Base-by-base conservation (phyloP, 2,329 filamentous ascomycete genomes). In the Onygenales sp. region DNA sequence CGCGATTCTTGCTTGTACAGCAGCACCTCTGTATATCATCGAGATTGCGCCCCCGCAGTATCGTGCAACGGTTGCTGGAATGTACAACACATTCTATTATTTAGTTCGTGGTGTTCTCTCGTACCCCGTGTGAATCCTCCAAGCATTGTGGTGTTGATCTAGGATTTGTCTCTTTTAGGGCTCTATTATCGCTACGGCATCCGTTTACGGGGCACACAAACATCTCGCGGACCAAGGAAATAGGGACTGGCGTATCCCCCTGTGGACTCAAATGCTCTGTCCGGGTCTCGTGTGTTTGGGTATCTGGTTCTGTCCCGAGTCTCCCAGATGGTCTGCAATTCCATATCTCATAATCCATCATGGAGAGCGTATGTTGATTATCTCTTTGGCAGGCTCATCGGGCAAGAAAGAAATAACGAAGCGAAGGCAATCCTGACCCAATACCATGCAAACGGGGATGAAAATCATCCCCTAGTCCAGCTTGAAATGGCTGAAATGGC, bases 401-500 rank as follows among this genome's bases (percentile, higher is more conserved):
- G 57, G 7, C 53, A 61, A 21, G 60, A 58, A n/a, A 55, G 57
- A 27, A 42, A 43, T 10, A 57, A 57, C 1, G 54, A 60, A 32
- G 60, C 73, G 3, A 64, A 63, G 33, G 62, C 65, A 10, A 67
- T 75, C 7, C 63, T 76, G 2, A 64, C 60, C 3, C 66, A 64
- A 3, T 74, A 73, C 43, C 74, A 75, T 42, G 68, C 72, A 0
- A 74, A 74, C 14, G 72, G 72, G 1, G 69, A 76, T 44, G 55
- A 60, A 0, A 55, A 64, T 11, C 67, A 74, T 10, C 68, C 71
- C 1, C 66, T 77, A 2, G 73, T 76, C 0, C 55, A 61, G 0
- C 65, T 74, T 5, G 68, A 75, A 54, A 66, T 75, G 62, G 66
- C 65, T 9, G 72, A 75, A 52, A 75, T 75, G 59, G 55, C 67